A percentile compares a stretch with the other conserved stretches of the same genome.
phyloP scores from a whole-genome alignment of 2,329 filamentous ascomycete genomes.

The Rhynchosporium secalis region DNA sequence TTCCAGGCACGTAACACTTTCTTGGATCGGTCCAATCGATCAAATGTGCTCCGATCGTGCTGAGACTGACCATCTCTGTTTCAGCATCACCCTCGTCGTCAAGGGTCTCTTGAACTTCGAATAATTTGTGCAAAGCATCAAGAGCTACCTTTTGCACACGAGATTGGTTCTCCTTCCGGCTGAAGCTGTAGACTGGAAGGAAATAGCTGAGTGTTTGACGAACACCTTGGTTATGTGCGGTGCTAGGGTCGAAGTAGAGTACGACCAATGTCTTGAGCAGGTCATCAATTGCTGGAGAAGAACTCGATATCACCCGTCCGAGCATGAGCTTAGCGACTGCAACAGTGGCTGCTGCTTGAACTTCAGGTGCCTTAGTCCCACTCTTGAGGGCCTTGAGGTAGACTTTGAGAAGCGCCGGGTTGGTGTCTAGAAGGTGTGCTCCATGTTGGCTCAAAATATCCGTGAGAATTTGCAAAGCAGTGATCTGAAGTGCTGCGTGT shows the following conservation, averaged over 20 bases:
- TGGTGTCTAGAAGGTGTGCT: slow-evolving; percentile 67
- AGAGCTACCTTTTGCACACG: slow-evolving; percentile 76
- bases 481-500: slow-evolving; percentile 84
- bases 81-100: slow-evolving; percentile 77
- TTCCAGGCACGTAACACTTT: slow-evolving; percentile 62
- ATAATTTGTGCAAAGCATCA: slow-evolving; percentile 71
- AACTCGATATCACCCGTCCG: slow-evolving; percentile 71
- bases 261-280: slow-evolving; percentile 83
- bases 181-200: slow-evolving; percentile 91
- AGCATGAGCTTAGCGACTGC: slow-evolving; percentile 86
- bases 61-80: slow-evolving; percentile 75
- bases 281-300: slow-evolving; percentile 60
- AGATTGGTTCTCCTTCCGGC: slow-evolving; percentile 76
- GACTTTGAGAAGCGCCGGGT: slow-evolving; percentile 76
- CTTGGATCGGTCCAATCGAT: slow-evolving; percentile 95
- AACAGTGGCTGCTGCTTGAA: slow-evolving; percentile 78
- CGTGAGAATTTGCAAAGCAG: slow-evolving; percentile 85
- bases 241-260: slow-evolving; percentile 87
- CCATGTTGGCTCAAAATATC: slow-evolving; percentile 92
- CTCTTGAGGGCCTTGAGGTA: slow-evolving; percentile 80
- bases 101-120: slow-evolving; percentile 68
- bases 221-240: slow-evolving; percentile 75
- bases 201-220: slow-evolving; percentile 91
- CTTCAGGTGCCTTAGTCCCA: slow-evolving; percentile 65
- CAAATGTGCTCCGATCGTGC: slow-evolving; percentile 76